These are phyloP conservation scores for Amborella trichopoda DNA, from an alignment of 164 flowering plant genomes.

Conservation along the genomic window DNA sequence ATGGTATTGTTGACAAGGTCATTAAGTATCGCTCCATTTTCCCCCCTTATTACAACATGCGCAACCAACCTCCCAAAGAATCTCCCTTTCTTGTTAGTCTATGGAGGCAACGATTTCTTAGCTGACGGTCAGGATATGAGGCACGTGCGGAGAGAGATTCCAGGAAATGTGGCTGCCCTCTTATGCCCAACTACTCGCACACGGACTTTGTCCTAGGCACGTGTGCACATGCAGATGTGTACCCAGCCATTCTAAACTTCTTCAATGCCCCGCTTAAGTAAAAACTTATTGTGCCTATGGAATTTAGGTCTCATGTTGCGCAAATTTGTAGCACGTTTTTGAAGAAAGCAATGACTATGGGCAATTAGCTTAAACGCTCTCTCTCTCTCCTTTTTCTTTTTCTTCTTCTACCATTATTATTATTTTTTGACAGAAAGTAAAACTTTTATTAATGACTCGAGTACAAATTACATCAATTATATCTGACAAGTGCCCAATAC, in stretches of 20 bases:
- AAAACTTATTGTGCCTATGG: too few species aligned
- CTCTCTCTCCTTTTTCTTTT: too few species aligned
- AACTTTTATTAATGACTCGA: too few species aligned
- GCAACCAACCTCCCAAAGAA: conserved; percentile 1
- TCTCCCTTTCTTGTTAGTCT: conserved; percentile 4
- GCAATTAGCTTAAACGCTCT: too few species aligned
- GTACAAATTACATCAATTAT: too few species aligned
- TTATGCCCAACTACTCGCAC: conserved; percentile 6
- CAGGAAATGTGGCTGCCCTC: conserved; percentile 1
- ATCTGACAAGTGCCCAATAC: too few species aligned
- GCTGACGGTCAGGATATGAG: conserved; percentile 6
- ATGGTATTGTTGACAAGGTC: conserved; percentile 3
- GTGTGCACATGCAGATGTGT: conserved; percentile 4
- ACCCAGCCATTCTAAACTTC: conserved; percentile 5
- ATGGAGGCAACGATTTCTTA: conserved; percentile 9
- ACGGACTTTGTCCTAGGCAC: conserved; percentile 5
- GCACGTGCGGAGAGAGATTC: conserved; percentile 5
- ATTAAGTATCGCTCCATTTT: conserved; percentile 3
- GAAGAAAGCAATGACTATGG: too few species aligned
- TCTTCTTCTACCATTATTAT: too few species aligned
- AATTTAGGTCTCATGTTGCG: too few species aligned
- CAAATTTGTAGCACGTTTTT: too few species aligned
- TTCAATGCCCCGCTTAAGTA: too few species aligned
- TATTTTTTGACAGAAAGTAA: too few species aligned
- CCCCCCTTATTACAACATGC: conserved; percentile 7